Percentiles rank a stretch among this genome's conserved stretches.
phyloP scores from a whole-genome alignment of 2,329 filamentous ascomycete genomes.

The Calonectria pauciramosa region DNA sequence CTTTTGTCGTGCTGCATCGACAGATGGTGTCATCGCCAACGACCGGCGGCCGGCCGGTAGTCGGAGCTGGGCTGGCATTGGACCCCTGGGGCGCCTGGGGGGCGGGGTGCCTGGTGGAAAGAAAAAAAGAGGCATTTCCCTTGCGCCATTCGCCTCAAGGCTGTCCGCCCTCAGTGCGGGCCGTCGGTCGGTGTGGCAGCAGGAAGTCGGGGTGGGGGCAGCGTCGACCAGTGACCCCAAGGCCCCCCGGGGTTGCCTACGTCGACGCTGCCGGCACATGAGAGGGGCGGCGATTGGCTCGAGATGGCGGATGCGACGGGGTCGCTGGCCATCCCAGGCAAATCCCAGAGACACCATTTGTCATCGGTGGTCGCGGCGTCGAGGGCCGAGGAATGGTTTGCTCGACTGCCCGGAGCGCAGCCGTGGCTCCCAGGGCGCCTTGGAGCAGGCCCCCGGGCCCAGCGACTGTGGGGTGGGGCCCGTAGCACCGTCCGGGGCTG shows the following conservation, averaged over 20 bases:
- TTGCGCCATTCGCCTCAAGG: constrained; percentile 18
- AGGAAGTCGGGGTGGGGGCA: constrained; percentile 48
- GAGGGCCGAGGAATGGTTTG: constrained; percentile 30
- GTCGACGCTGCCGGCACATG: constrained; percentile 23
- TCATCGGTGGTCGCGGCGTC: constrained; percentile 42
- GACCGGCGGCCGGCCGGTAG: constrained; percentile 45
- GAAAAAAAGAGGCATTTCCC: constrained; percentile 30
- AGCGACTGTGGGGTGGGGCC: constrained; percentile 36
- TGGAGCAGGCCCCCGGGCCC: not conserved
- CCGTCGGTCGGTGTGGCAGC: constrained; percentile 44
- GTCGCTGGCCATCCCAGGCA: constrained; percentile 33
- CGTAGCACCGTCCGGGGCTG: constrained; percentile 45
- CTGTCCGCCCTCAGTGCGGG: constrained; percentile 35
- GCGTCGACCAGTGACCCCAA: not conserved
- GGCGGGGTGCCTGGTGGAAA: constrained; percentile 1
- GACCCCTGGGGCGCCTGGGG: not conserved
- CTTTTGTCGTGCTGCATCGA: constrained; percentile 23
- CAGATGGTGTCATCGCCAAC: constrained; percentile 37
- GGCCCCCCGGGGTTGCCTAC: not conserved
- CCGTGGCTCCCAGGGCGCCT: not conserved
- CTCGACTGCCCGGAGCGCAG: constrained; percentile 6
- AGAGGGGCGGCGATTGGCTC: constrained; percentile 34
- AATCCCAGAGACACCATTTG: constrained; percentile 44
- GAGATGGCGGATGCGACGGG: not conserved
- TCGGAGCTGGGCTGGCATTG: constrained; percentile 39